A percentile compares a stretch with the other conserved stretches of the same genome.
Evolutionary conservation across 805 yeast species (phyloP).

Genomic region (Candida gorgasii): DNA sequence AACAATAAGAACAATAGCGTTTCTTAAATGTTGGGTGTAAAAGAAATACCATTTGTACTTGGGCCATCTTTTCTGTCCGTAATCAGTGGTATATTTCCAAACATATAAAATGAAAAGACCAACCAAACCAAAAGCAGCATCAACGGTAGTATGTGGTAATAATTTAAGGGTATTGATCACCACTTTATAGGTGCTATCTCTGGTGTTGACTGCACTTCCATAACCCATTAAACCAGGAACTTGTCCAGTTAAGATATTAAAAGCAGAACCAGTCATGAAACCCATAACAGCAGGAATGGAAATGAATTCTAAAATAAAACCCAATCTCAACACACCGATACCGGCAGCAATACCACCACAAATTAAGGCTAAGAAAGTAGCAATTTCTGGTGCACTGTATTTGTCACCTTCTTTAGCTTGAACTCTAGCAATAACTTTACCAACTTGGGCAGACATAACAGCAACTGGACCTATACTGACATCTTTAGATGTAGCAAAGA

Average conservation of each 20-base stretch:
- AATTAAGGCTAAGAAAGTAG: constrained; percentile 73
- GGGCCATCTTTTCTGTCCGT: constrained; percentile 65
- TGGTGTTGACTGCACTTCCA: constrained; percentile 64
- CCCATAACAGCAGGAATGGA: constrained; percentile 93
- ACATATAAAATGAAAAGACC: constrained; percentile 68
- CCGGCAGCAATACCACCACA: constrained; percentile 87
- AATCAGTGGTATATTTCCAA: constrained; percentile 67
- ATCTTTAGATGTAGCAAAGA: constrained; percentile 94
- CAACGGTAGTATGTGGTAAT: constrained; percentile 64
- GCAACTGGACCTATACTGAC: constrained; percentile 97
- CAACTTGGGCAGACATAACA: constrained; percentile 86
- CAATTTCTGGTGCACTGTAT: constrained; percentile 67
- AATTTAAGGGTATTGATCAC: constrained; percentile 72
- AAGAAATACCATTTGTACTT: constrained; percentile 58
- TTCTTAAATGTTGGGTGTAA: constrained; percentile 73
- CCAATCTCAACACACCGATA: constrained; percentile 78
- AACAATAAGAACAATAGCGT: constrained; percentile 77
- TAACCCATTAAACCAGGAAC: constrained; percentile 85
- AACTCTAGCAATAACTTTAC: constrained; percentile 71
- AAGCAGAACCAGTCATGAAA: constrained; percentile 93
- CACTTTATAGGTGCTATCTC: constrained; percentile 67
- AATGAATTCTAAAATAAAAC: constrained; percentile 85
- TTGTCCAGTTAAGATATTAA: constrained; percentile 80
- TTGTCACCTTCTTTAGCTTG: constrained; percentile 43
- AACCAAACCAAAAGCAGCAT: constrained; percentile 88